Percentiles rank a stretch among this genome's conserved stretches.
phyloP scores from a whole-genome alignment of 495 filamentous ascomycete species.

The Beverwykella pulmonaria region DNA sequence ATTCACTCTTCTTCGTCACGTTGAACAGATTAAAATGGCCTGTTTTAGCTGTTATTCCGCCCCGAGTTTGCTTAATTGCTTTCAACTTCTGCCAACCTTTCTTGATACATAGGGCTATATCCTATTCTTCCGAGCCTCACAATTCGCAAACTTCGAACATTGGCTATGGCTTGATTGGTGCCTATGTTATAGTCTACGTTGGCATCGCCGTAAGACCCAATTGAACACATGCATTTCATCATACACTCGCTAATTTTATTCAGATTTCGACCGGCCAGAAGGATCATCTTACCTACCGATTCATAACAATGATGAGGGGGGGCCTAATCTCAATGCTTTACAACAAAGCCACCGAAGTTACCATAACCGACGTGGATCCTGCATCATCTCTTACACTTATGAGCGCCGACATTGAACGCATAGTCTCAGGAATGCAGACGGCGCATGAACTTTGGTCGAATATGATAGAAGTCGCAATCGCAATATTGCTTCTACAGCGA shows the following conservation, averaged over 20 bases:
- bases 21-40: conserved; percentile 54
- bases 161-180: conserved; percentile 67
- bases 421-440: conserved; percentile 44
- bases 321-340: conserved; percentile 62
- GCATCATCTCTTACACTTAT: conserved; percentile 63
- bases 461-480: conserved; percentile 60
- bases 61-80: conserved; percentile 57
- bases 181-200: conserved; percentile 61
- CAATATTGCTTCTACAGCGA: conserved; percentile 59
- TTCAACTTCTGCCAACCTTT: conserved; percentile 68
- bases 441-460: conserved; percentile 58
- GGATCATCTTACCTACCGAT: conserved; percentile 60
- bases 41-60: conserved; percentile 49
- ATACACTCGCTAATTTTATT: not conserved
- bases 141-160: conserved; percentile 49
- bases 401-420: conserved; percentile 55
- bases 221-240: not conserved
- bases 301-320: conserved; percentile 63
- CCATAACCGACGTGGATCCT: conserved; percentile 51
- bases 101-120: conserved; percentile 58
- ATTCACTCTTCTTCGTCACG: conserved; percentile 53
- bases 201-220: conserved; percentile 57
- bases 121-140: conserved; percentile 51
- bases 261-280: conserved; percentile 53
- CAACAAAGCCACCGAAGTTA: conserved; percentile 53